Evolutionary conservation across 768 basidiomycete genomes (phyloP).

Genomic region (Lactarius evosmus): DNA sequence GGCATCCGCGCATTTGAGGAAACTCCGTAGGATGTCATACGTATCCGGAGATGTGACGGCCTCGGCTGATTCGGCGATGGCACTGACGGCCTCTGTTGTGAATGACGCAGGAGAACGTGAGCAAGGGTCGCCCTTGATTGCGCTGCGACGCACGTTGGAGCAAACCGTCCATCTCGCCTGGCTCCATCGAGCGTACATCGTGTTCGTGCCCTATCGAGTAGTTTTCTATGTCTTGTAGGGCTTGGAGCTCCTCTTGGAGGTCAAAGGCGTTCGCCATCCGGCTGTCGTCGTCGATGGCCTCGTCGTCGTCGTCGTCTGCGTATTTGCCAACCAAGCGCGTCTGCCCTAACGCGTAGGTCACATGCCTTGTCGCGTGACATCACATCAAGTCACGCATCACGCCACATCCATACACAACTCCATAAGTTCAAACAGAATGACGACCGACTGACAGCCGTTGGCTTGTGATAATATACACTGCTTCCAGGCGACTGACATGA

Average conservation of each 20-base stretch:
- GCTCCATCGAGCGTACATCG: slow-evolving; percentile 56
- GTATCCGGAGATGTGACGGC: slow-evolving; percentile 61
- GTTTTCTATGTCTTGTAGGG: slow-evolving; percentile 53
- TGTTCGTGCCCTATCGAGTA: slow-evolving; percentile 71
- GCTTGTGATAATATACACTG: not conserved
- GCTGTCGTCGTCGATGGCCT: not conserved
- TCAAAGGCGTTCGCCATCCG: slow-evolving; percentile 49
- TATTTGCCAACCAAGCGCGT: not conserved
- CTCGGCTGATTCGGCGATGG: slow-evolving; percentile 76
- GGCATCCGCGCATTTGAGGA: slow-evolving; percentile 70
- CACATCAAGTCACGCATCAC: slow-evolving; percentile 7
- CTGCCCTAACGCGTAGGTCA: slow-evolving; percentile 18
- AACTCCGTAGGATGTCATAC: slow-evolving; percentile 78
- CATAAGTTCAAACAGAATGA: no score
- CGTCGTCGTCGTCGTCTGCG: not conserved
- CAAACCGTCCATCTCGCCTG: slow-evolving; percentile 41
- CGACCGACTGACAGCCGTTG: no score
- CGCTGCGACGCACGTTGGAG: slow-evolving; percentile 50
- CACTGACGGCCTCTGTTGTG: slow-evolving; percentile 66
- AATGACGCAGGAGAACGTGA: slow-evolving; percentile 17
- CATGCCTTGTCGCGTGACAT: slow-evolving; percentile 12
- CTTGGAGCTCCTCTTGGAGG: slow-evolving; percentile 73
- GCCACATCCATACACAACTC: not conserved
- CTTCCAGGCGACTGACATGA: not conserved
- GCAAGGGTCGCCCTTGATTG: not conserved